These are phyloP conservation scores for Rhizopus arrhizus DNA, from an alignment of 371 early-diverging fungal genomes.

Conservation along the genomic window DNA sequence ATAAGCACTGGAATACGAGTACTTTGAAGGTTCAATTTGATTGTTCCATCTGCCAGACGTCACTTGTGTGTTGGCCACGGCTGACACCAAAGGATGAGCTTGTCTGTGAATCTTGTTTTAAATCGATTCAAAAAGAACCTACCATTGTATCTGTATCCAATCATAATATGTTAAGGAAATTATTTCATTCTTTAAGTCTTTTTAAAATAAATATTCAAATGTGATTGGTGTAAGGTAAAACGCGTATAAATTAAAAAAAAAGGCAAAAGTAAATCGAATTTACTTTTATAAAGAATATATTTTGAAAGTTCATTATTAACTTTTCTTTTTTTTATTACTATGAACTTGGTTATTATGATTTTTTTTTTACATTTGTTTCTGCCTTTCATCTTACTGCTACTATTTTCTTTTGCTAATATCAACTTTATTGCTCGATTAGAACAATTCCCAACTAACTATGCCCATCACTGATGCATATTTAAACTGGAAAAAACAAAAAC, in stretches of 20 bases:
- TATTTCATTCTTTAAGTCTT: neutral
- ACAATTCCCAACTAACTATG: too few relatives aligned
- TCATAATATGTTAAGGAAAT: neutral
- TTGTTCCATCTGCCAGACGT: constrained; percentile 23
- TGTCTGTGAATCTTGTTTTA: constrained; percentile 15
- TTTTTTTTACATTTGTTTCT: too few relatives aligned
- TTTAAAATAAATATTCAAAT: constrained; percentile 11
- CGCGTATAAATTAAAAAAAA: neutral
- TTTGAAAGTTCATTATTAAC: too few relatives aligned
- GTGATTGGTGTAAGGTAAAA: neutral
- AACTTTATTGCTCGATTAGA: too few relatives aligned
- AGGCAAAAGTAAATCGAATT: too few relatives aligned
- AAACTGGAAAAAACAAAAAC: too few relatives aligned
- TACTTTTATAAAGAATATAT: too few relatives aligned
- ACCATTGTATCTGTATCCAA: neutral
- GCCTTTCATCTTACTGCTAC: too few relatives aligned
- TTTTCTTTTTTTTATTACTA: too few relatives aligned
- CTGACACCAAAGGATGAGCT: constrained; percentile 4
- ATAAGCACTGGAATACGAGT: constrained; percentile 12
- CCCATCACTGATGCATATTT: too few relatives aligned
- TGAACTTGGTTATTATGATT: too few relatives aligned
- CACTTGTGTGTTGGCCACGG: constrained; percentile 22
- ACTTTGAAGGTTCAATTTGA: constrained; percentile 21
- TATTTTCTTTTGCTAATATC: too few relatives aligned
- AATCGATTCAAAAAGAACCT: neutral